phyloP scores from a whole-genome alignment of 1,284 basidiomycete species.

The Taiwanofungus camphoratus region DNA sequence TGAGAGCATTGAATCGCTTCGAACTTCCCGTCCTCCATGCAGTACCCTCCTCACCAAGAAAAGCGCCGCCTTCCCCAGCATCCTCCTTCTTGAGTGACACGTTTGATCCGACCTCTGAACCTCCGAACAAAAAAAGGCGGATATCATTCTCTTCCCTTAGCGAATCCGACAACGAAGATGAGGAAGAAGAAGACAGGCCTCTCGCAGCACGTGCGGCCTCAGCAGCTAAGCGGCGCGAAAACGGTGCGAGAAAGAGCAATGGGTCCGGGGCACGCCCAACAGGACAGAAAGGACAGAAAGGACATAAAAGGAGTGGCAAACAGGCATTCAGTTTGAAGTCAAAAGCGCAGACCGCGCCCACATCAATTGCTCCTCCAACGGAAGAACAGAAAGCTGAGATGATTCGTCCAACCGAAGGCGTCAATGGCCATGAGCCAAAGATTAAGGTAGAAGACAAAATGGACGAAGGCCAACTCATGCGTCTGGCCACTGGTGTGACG shows the following conservation, averaged over 20 bases:
- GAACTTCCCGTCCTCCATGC: slow-evolving; percentile 8
- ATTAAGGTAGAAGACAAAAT: slow-evolving; percentile 75
- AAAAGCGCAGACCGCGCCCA: slow-evolving; percentile 49
- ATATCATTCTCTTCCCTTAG: slow-evolving; percentile 28
- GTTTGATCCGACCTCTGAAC: slow-evolving; percentile 29
- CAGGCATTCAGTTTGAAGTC: slow-evolving; percentile 53
- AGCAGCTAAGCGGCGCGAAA: slow-evolving; percentile 16
- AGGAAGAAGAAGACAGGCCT: slow-evolving; percentile 58
- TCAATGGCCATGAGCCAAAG: slow-evolving; percentile 44
- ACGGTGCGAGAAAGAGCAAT: slow-evolving; percentile 7
- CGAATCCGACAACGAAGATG: slow-evolving; percentile 33
- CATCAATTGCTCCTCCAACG: slow-evolving; percentile 30
- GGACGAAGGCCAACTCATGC: slow-evolving; percentile 65
- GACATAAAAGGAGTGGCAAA: slow-evolving; percentile 38
- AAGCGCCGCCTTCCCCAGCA: slow-evolving; percentile 44
- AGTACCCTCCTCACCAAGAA: slow-evolving; percentile 30
- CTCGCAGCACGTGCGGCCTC: slow-evolving; percentile 41
- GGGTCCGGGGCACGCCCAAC: slow-evolving; percentile 4
- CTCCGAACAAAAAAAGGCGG: slow-evolving; percentile 29
- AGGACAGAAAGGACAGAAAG: slow-evolving; percentile 18
- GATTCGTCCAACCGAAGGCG: slow-evolving; percentile 40
- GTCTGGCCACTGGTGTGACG: slow-evolving; percentile 75
- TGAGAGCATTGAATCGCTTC: slow-evolving; percentile 5
- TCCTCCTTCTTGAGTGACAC: slow-evolving; percentile 43
- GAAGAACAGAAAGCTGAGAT: slow-evolving; percentile 39